A percentile compares a stretch with the other conserved stretches of the same genome.
These are phyloP conservation scores for Chimonanthus praecox DNA, from an alignment of 164 flowering plant species.

Conservation along the genomic window DNA sequence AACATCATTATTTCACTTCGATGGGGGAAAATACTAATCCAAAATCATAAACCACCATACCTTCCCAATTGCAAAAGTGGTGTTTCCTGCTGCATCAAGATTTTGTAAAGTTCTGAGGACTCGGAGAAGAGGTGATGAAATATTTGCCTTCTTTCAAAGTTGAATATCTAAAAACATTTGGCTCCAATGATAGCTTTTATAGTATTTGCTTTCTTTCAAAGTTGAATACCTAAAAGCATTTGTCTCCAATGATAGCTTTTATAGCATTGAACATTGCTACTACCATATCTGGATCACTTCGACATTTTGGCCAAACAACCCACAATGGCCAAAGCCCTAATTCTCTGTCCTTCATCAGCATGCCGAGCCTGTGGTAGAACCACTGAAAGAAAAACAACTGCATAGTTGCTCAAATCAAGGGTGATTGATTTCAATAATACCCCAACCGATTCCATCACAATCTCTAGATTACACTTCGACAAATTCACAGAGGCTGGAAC, in stretches of 20 bases:
- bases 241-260: constrained; percentile 77
- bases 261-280: constrained; percentile 68
- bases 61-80: too few species aligned
- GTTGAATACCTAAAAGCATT: not conserved
- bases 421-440: constrained; percentile 58
- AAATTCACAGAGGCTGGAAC: constrained; percentile 81
- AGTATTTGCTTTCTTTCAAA: not conserved
- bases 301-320: constrained; percentile 71
- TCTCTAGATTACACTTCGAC: constrained; percentile 96
- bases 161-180: not conserved
- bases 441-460: constrained; percentile 76
- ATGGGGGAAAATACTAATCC: too few species aligned
- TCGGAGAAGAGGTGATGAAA: too few species aligned
- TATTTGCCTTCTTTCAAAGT: not conserved
- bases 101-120: too few species aligned
- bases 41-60: too few species aligned
- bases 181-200: constrained; percentile 79
- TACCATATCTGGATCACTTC: constrained; percentile 81
- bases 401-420: constrained; percentile 92
- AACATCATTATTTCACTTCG: too few species aligned
- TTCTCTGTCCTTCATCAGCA: constrained; percentile 79
- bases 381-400: constrained; percentile 70
- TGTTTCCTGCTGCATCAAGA: too few species aligned
- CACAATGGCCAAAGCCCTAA: constrained; percentile 58
- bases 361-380: constrained; percentile 82